Evolutionary conservation across 2,329 filamentous ascomycete genomes (phyloP), one percentile per base, ranked within the genome.

Genomic region (Curvularia sp.): DNA sequence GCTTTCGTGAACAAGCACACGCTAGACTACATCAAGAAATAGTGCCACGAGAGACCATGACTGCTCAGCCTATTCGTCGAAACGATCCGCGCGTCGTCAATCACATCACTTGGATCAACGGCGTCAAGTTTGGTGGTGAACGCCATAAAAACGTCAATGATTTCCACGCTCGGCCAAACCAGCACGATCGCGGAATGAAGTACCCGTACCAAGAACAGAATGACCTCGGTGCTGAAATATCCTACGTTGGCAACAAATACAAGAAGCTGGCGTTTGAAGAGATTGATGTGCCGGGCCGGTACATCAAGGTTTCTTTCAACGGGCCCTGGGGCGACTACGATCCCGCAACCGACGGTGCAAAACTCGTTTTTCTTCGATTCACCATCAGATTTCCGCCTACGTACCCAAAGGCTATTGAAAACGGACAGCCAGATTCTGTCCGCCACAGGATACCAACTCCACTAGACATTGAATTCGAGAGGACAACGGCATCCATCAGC

Each of bases 101-200:
- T 55, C 84, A 85, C 15, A 87, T 89, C 54, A 80, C 82, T 2
- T 89, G 86, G 86, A 87, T 88, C 83, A 84, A 84, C 56, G 86
- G 86, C 49, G 85, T 89, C 39, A 87, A 86, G 62, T 86, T 88
- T 53, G 83, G 52, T 12, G 48, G 81, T 79, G 79, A 73, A 36
- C 72, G 71, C 9, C 69, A 65, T 13, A 64, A 68, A 30, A 69
- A 74, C 30, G 58, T 56, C 12, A 60, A 71, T 27, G 67, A 69
- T 9, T 64, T 65, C 18, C 55, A 48, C 8, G 52, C 55, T 55
- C 61, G 65, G 12, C 52, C 62, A n/a, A 60, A 68, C 18, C 56
- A 63, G 19, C 36, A 61, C 63, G 54, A 62, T 19, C 55, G 42
- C 28, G 45, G 55, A 12, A 57, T 65, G 18, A 68, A 63, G 42